A percentile compares a stretch with the other conserved stretches of the same genome.
Evolutionary conservation across 1,139 yeast genomes (phyloP).

Genomic region (Candida tropicalis): DNA sequence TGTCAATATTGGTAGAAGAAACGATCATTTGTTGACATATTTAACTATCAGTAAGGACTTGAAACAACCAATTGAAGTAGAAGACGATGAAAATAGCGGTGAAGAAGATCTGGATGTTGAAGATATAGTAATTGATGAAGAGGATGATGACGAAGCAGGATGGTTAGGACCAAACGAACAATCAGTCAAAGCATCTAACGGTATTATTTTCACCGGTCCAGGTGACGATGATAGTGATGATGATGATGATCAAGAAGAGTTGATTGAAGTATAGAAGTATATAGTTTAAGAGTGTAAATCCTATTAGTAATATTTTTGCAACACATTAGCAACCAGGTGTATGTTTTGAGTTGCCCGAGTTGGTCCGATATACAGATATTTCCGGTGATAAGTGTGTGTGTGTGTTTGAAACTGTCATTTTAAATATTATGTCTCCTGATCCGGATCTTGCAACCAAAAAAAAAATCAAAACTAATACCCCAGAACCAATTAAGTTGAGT

Average conservation of each 20-base stretch:
- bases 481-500: no score
- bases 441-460: no score
- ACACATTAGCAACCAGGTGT: no score
- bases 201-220: constrained; percentile 17
- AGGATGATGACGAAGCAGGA: constrained; percentile 22
- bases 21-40: constrained; percentile 55
- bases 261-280: constrained; percentile 14
- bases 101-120: constrained; percentile 23
- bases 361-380: no score
- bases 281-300: no score
- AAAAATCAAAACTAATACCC: no score
- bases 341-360: no score
- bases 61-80: constrained; percentile 19
- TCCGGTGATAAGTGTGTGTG: neutral
- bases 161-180: constrained; percentile 19
- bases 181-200: constrained; percentile 15
- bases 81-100: constrained; percentile 21
- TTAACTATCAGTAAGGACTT: constrained; percentile 27
- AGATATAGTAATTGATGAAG: constrained; percentile 20
- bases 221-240: constrained; percentile 15
- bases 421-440: no score
- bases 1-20: constrained; percentile 54
- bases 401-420: no score
- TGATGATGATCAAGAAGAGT: constrained; percentile 15
- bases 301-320: no score